phyloP scores from a whole-genome alignment of 257 asterid species.

The Gentiana macrophylla region DNA sequence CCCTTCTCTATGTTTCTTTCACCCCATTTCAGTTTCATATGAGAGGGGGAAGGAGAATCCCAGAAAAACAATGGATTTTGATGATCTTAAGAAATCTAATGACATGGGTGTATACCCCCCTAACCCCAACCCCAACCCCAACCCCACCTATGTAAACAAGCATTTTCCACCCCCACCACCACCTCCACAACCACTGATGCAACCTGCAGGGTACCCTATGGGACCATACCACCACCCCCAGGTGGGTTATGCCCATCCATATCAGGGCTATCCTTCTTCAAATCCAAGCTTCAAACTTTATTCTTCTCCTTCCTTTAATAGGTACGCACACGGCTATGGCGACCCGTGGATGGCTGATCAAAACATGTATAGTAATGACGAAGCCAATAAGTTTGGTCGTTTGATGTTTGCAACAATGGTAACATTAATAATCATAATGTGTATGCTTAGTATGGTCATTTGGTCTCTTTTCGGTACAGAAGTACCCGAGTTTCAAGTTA shows the following conservation, averaged over 20 bases:
- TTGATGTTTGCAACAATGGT: slow-evolving; percentile 26
- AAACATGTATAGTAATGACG: background rate
- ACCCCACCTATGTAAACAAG: no score
- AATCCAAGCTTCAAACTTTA: background rate
- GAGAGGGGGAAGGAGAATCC: slow-evolving; percentile 6
- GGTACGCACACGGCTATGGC: background rate
- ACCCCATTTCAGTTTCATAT: background rate
- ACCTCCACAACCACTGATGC: slow-evolving; percentile 7
- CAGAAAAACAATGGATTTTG: slow-evolving; percentile 16
- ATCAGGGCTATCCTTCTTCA: background rate
- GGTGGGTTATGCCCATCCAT: slow-evolving; percentile 5
- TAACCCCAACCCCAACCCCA: slow-evolving; percentile 14
- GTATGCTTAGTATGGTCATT: slow-evolving; percentile 30
- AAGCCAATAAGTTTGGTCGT: slow-evolving; percentile 17
- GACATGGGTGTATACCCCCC: slow-evolving; percentile 32
- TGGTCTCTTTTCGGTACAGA: slow-evolving; percentile 46
- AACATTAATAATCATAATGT: slow-evolving; percentile 22
- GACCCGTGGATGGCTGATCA: slow-evolving; percentile 12
- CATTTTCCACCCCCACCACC: background rate
- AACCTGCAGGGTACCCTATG: slow-evolving; percentile 8
- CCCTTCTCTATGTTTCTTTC: background rate
- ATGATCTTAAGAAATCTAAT: slow-evolving; percentile 7
- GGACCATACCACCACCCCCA: background rate
- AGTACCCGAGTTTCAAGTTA: slow-evolving; percentile 27
- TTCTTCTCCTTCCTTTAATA: slow-evolving; percentile 6